Conservation (phyloP, 805 yeast species). For the Kazachstania bromeliacearum region DNA sequence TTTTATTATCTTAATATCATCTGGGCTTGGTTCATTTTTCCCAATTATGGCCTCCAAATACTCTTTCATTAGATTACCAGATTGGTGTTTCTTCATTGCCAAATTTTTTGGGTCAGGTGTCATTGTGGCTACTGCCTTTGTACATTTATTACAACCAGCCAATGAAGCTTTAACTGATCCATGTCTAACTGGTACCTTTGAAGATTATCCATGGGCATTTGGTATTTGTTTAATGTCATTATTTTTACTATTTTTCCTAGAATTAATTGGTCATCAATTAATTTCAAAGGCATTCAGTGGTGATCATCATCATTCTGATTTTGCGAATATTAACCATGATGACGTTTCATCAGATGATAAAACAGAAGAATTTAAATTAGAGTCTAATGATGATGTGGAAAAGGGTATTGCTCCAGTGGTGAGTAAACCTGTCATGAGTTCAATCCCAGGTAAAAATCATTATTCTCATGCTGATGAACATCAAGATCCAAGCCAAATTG, state of each 20-base stretch:
- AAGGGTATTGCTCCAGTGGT: neutral
- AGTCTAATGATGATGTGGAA: conserved; percentile 1
- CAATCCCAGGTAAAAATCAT: conserved; percentile 10
- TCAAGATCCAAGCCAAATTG: conserved; percentile 11
- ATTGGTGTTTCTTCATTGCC: conserved; percentile 55
- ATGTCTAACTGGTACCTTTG: conserved; percentile 56
- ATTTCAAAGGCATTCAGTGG: conserved; percentile 30
- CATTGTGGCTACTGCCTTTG: conserved; percentile 71
- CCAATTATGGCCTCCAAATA: conserved; percentile 52
- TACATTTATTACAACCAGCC: conserved; percentile 67
- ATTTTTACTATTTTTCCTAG: conserved; percentile 40
- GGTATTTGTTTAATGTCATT: conserved; percentile 44
- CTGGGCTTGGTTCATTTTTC: conserved; percentile 50
- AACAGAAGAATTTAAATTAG: neutral
- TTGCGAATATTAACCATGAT: conserved; percentile 1
- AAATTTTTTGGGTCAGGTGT: conserved; percentile 81
- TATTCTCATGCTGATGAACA: conserved; percentile 8
- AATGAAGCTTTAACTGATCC: conserved; percentile 41
- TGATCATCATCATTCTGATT: conserved; percentile 5
- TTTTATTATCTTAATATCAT: conserved; percentile 49
- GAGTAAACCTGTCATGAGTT: neutral
- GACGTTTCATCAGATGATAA: conserved; percentile 3
- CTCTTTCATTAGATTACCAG: conserved; percentile 49
- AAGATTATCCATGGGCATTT: conserved; percentile 46
- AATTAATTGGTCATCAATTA: conserved; percentile 37